phyloP scores from a whole-genome alignment of 148 eudicot genomes.

The Silene latifolia region DNA sequence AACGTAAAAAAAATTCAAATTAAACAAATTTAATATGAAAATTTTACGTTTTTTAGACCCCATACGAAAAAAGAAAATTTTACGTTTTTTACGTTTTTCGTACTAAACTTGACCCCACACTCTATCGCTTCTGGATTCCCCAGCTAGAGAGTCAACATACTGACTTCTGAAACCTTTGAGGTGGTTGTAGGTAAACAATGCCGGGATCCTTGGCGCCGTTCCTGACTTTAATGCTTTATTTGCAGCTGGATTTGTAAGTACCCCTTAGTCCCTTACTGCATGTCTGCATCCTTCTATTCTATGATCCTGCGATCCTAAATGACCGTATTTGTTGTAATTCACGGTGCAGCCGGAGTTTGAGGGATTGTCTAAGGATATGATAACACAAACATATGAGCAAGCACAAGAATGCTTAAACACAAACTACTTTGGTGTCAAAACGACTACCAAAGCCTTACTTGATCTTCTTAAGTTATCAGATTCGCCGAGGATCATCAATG shows the following conservation, averaged over 20 bases:
- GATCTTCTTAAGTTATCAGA: constrained; percentile 48
- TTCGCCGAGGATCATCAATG: constrained; percentile 52
- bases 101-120: too few relatives aligned
- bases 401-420: constrained; percentile 40
- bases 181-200: constrained; percentile 44
- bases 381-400: constrained; percentile 26
- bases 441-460: constrained; percentile 34
- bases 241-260: constrained; percentile 22
- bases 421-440: constrained; percentile 46
- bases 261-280: not conserved
- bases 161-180: constrained; percentile 17
- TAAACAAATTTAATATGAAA: too few relatives aligned
- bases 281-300: not conserved
- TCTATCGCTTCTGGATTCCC: too few relatives aligned
- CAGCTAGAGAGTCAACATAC: too few relatives aligned
- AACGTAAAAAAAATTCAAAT: too few relatives aligned
- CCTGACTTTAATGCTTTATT: constrained; percentile 19
- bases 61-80: too few relatives aligned
- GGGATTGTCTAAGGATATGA: not conserved
- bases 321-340: not conserved
- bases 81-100: too few relatives aligned
- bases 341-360: constrained; percentile 9
- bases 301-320: not conserved
- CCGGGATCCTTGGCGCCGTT: constrained; percentile 31
- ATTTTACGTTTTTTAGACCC: too few relatives aligned